Evolutionary conservation across 768 basidiomycete species (phyloP).

Genomic region (Pisolithus marmoratus): DNA sequence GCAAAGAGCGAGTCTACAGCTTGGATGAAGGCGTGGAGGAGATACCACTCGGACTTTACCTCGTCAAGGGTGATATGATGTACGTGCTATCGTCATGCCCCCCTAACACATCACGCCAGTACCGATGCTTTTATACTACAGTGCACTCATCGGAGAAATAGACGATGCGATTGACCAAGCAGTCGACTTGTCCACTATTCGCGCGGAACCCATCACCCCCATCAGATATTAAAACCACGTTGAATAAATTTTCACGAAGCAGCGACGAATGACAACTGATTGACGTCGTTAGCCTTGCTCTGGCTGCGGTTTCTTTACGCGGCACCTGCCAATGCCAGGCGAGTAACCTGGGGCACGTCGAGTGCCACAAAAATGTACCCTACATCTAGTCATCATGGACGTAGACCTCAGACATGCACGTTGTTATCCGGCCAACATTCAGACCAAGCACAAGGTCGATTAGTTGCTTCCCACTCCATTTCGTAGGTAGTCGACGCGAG

Average conservation of each 20-base stretch:
- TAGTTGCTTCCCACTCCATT: not conserved
- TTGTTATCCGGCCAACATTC: not conserved
- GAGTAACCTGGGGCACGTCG: not conserved
- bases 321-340: not conserved
- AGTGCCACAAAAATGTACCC: not conserved
- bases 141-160: slow-evolving; percentile 78
- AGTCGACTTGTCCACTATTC: slow-evolving; percentile 69
- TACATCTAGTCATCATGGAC: slow-evolving; percentile 2
- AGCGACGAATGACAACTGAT: not conserved
- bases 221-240: slow-evolving; percentile 57
- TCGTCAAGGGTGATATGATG: slow-evolving; percentile 99
- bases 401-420: not conserved
- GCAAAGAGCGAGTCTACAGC: slow-evolving; percentile 89
- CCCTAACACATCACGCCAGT: not conserved
- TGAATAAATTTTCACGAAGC: not conserved
- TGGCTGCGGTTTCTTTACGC: not conserved
- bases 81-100: slow-evolving; percentile 38
- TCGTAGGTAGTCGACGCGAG: not conserved
- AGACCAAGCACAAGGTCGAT: not conserved
- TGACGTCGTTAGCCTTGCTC: not conserved
- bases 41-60: slow-evolving; percentile 88
- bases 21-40: slow-evolving; percentile 91
- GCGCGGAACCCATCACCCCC: slow-evolving; percentile 81
- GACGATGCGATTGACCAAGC: slow-evolving; percentile 78
- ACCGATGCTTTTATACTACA: slow-evolving; percentile 15